phyloP scores from a whole-genome alignment of 2,329 filamentous ascomycete species.

The Myriosclerotinia duriaeana region DNA sequence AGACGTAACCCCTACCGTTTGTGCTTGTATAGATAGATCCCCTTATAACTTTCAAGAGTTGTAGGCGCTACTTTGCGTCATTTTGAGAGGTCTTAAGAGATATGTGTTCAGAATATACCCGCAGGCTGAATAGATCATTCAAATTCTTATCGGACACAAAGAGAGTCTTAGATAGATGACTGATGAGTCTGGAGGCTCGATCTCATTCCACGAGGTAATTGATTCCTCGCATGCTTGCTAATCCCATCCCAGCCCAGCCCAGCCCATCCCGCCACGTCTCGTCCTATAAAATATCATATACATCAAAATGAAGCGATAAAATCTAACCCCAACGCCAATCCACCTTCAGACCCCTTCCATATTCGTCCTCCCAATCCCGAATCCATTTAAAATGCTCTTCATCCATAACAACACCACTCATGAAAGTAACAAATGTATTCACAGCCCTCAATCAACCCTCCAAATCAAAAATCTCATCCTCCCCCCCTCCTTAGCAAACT shows the following conservation, averaged over 20 bases:
- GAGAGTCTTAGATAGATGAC: neutral
- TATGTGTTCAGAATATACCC: too few relatives aligned
- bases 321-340: neutral
- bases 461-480: slow-evolving; percentile 35
- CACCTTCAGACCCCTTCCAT: neutral
- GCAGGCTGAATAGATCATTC: neutral
- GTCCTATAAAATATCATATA: neutral
- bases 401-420: too few relatives aligned
- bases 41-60: too few relatives aligned
- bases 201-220: neutral
- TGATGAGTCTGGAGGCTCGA: neutral
- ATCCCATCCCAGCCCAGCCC: too few relatives aligned
- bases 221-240: neutral
- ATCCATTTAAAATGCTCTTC: neutral
- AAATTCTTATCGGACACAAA: neutral
- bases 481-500: slow-evolving; percentile 25
- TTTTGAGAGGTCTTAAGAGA: too few relatives aligned
- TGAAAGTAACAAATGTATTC: neutral
- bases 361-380: neutral
- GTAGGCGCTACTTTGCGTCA: too few relatives aligned
- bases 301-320: neutral
- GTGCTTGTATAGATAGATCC: too few relatives aligned
- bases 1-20: too few relatives aligned
- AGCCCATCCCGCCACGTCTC: too few relatives aligned
- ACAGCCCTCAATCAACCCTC: slow-evolving; percentile 31